Evolutionary conservation across 169 alveolate genomes (phyloP).

Genomic region (Plasmodium fragile): DNA sequence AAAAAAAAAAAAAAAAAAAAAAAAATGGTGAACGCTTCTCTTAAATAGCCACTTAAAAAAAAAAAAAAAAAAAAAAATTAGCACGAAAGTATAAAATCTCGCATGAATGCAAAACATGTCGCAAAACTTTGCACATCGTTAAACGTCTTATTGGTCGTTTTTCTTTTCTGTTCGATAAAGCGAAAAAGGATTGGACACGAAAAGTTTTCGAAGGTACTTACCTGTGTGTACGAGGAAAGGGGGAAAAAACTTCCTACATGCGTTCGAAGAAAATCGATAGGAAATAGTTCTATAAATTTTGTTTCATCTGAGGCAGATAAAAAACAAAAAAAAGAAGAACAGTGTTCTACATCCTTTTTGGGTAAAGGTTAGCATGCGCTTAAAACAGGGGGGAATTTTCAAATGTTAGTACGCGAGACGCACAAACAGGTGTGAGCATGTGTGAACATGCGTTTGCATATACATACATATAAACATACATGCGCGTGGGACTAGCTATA

Average conservation of each 20-base stretch:
- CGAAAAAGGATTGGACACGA: slow-evolving; percentile 4
- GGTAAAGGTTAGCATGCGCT: background rate
- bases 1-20: background rate
- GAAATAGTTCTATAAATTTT: background rate
- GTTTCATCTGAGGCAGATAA: background rate
- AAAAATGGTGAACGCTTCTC: background rate
- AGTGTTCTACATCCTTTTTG: background rate
- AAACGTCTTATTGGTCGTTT: background rate
- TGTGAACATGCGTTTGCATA: background rate
- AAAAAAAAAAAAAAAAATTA: background rate
- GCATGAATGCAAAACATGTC: background rate
- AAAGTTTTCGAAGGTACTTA: background rate
- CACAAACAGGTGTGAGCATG: background rate
- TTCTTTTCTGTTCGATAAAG: background rate
- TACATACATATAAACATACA: background rate
- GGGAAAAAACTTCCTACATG: background rate
- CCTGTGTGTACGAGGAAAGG: background rate
- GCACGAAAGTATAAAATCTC: background rate
- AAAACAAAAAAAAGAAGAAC: background rate
- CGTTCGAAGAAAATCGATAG: background rate
- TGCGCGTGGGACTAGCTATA: background rate
- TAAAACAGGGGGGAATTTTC: background rate
- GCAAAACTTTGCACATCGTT: slow-evolving; percentile 2
- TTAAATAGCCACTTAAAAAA: slow-evolving; percentile 13
- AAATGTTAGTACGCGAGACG: background rate